Evolutionary conservation across 371 early-diverging fungal species (phyloP).

Genomic region (Zopfochytrium polystomum): DNA sequence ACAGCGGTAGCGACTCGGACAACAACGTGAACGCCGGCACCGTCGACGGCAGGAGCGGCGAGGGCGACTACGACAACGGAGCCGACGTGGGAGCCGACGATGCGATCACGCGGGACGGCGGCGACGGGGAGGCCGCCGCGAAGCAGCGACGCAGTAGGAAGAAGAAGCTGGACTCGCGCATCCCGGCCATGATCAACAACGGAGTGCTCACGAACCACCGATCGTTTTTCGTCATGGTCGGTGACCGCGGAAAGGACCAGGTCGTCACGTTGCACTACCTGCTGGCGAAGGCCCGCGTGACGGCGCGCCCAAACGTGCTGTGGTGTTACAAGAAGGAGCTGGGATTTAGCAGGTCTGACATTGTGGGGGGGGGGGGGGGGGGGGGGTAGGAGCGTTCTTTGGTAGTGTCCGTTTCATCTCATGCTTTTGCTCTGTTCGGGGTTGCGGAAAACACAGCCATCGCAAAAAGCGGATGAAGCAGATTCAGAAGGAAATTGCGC

Average conservation of each 20-base stretch:
- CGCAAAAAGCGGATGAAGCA: conserved; percentile 94
- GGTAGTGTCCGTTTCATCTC: neutral
- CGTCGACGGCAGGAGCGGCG: no score
- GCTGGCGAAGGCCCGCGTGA: conserved; percentile 87
- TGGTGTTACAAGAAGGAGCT: conserved; percentile 99
- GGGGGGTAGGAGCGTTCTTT: neutral
- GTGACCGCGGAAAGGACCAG: conserved; percentile 94
- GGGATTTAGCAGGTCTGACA: conserved; percentile 73
- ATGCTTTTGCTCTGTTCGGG: neutral
- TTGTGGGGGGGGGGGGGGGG: neutral
- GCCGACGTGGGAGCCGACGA: no score
- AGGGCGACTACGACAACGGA: no score
- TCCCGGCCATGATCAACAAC: conserved; percentile 88
- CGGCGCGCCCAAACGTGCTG: conserved; percentile 87
- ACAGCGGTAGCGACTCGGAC: no score
- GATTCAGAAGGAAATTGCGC: conserved; percentile 86
- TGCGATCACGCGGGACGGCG: no score
- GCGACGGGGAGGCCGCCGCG: no score
- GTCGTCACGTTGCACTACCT: conserved; percentile 96
- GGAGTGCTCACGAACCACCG: conserved; percentile 87
- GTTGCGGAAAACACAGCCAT: conserved; percentile 53
- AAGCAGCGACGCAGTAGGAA: no score
- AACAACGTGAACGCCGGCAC: no score
- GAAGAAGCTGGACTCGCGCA: conserved; percentile 85
- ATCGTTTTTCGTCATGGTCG: conserved; percentile 96